Base-by-base conservation (phyloP, 1,139 yeast species). In the Arxiozyma telluris region DNA sequence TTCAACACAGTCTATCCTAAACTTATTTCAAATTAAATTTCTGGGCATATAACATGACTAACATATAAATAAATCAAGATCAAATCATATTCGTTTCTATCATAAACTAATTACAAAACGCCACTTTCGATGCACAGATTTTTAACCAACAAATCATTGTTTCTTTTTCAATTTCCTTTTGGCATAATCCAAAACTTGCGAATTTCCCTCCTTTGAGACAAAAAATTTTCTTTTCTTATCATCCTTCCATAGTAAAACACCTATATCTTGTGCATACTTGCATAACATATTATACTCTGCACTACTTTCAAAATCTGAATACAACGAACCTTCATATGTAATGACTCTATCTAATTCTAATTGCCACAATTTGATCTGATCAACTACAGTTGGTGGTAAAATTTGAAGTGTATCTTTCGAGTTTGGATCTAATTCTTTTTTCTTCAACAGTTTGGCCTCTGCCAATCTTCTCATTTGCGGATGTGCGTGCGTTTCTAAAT, bases 281-380 rank as follows among this genome's bases (percentile, higher is more conserved):
- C 81, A 78, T 48, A 90, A 76, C 39, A 81, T 75, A 49, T 84
- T 87, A 67, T 80, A 93, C 66, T 94, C 98, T 58, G 81, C 80
- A 55, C 80, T 86, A 58, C 78, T 84, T 27, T 84, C 76, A 68
- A 93, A 93, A 64, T 91, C 97, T 54, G 89, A 85, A 71, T 88
- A 93, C 52, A 93, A 71, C 59, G 85, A 91, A 0, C 99, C 99
- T 44, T 85, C 90, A 54, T 83, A 87, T 0, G 96, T 82, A 64
- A 87, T 84, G 58, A 93, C 87, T 71, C 99, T 80, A 68, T 93
- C 98, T 74, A 91, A 73, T 67, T 93, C 99, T 58, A 93, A 76
- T 72, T 93, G 98, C 99, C 99, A 93, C 54, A 93, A 76, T 65
- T 84, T 84, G 61, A 93, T 88, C 68, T 93, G 99, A 71, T 93